Conservation (phyloP, 164 flowering plant genomes). For the Nymphaea thermarum region DNA sequence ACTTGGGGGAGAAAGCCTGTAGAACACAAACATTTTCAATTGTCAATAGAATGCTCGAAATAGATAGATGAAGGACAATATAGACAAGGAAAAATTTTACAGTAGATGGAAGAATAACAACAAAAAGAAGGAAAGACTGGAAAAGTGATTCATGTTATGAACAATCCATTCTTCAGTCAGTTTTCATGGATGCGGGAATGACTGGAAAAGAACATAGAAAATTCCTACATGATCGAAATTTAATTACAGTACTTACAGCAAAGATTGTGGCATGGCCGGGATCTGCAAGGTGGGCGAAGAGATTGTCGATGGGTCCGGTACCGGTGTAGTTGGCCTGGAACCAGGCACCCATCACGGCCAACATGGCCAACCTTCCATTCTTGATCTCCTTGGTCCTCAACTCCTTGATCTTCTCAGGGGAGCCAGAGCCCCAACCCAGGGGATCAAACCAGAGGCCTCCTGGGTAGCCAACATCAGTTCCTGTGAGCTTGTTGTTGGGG, state of each 20-base stretch:
- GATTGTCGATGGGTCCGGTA: slow-evolving; percentile 95
- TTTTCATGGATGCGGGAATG: no score
- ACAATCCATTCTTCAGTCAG: no score
- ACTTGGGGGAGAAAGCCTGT: no score
- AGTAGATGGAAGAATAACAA: no score
- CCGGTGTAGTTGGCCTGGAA: slow-evolving; percentile 87
- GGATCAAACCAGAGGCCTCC: slow-evolving; percentile 99
- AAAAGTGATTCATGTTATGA: no score
- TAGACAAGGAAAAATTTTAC: no score
- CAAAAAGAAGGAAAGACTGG: no score
- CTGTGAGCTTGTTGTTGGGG: slow-evolving; percentile 98
- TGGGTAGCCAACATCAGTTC: slow-evolving; percentile 95
- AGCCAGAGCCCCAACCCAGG: slow-evolving; percentile 81
- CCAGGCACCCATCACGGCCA: slow-evolving; percentile 99
- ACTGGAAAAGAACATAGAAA: no score
- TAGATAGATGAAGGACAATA: no score
- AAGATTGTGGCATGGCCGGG: slow-evolving; percentile 95
- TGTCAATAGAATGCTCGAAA: no score
- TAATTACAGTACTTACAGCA: slow-evolving; percentile 37
- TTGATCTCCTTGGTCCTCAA: slow-evolving; percentile 92
- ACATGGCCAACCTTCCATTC: slow-evolving; percentile 94
- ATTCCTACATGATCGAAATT: no score
- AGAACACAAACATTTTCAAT: no score
- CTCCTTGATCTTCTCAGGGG: slow-evolving; percentile 75
- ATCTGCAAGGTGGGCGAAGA: slow-evolving; percentile 94